Conservation (phyloP, 495 filamentous ascomycete genomes). For the Choiromyces venosus region DNA sequence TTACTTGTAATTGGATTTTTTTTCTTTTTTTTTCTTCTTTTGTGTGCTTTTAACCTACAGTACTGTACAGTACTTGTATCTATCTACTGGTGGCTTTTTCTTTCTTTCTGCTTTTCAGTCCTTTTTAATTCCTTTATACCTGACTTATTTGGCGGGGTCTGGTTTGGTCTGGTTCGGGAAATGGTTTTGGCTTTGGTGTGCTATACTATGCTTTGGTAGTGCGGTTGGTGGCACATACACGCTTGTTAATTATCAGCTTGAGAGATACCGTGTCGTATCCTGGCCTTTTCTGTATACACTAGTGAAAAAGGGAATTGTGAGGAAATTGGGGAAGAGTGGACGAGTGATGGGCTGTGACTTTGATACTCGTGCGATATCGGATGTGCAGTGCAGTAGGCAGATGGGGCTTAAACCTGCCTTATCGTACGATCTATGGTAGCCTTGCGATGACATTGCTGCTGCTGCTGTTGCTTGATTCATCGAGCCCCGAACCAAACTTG, state of each 20-base stretch:
- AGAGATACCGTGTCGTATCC: not conserved
- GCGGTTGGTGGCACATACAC: not conserved
- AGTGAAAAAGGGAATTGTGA: not conserved
- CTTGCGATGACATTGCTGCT: too few relatives aligned
- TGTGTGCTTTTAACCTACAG: not conserved
- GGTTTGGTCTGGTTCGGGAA: not conserved
- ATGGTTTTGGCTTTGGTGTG: not conserved
- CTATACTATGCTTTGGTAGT: too few relatives aligned
- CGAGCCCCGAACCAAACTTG: too few relatives aligned
- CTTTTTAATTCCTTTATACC: not conserved
- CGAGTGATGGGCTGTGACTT: not conserved
- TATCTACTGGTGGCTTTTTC: not conserved
- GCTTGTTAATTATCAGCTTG: not conserved
- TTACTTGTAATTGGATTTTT: not conserved
- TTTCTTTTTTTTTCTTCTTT: not conserved
- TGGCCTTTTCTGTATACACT: too few relatives aligned
- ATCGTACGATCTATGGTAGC: too few relatives aligned
- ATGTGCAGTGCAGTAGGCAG: too few relatives aligned
- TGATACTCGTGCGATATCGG: too few relatives aligned
- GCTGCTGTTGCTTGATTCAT: too few relatives aligned
- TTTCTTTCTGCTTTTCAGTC: not conserved
- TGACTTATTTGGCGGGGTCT: not conserved
- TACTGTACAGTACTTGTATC: not conserved
- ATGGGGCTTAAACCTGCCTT: too few relatives aligned
- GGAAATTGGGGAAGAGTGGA: not conserved